These are phyloP conservation scores for Tetrapisispora arboricola DNA, from an alignment of 805 yeast species.

Conservation along the genomic window DNA sequence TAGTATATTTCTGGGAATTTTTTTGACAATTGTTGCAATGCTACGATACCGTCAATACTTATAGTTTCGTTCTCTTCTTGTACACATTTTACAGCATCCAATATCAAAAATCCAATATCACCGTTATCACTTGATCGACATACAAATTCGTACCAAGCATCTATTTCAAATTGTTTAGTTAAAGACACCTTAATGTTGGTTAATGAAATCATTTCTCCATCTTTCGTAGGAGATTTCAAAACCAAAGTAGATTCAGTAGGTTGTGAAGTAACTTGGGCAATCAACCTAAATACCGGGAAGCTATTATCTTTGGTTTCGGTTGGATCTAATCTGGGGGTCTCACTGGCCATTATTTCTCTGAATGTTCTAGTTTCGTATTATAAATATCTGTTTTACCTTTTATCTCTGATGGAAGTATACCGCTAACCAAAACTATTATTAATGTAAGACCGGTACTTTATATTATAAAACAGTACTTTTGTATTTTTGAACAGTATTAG, in stretches of 20 bases:
- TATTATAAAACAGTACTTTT: no score
- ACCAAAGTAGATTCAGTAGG: conserved; percentile 22
- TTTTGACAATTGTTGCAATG: conserved; percentile 21
- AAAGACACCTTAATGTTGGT: conserved; percentile 20
- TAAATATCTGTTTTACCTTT: neutral
- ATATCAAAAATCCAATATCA: conserved; percentile 25
- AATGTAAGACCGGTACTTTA: no score
- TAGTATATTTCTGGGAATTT: conserved; percentile 27
- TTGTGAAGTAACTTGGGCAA: conserved; percentile 26
- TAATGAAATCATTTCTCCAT: conserved; percentile 22
- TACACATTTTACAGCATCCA: conserved; percentile 25
- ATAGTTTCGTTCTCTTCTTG: conserved; percentile 21
- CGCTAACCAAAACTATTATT: no score
- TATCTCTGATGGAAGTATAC: neutral
- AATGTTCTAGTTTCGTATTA: neutral
- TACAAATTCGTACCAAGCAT: conserved; percentile 29
- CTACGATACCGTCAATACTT: conserved; percentile 26
- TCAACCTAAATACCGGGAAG: conserved; percentile 24
- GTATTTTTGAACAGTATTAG: no score
- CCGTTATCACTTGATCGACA: conserved; percentile 28
- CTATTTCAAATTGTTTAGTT: conserved; percentile 18
- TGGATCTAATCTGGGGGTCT: conserved; percentile 28
- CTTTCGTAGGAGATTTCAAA: conserved; percentile 20
- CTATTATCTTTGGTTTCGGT: conserved; percentile 16
- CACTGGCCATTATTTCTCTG: conserved; percentile 19